Evolutionary conservation across 495 filamentous ascomycete genomes (phyloP).

Genomic region (Podospora conica): DNA sequence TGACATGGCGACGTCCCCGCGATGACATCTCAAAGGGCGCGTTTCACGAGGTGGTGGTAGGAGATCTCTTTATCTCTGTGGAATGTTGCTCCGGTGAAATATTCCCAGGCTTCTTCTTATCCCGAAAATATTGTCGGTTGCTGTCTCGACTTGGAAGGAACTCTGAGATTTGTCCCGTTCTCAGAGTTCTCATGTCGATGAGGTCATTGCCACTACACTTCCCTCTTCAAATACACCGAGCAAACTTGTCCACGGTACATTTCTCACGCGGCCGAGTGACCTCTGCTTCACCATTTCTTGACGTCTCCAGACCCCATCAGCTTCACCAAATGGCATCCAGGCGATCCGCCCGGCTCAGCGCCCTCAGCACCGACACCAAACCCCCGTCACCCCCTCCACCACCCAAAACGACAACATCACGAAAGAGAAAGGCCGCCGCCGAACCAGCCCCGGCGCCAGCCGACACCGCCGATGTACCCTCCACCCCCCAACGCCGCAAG

Average conservation of each 20-base stretch:
- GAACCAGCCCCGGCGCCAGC: constrained; percentile 1
- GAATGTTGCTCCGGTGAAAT: background rate
- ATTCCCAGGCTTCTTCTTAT: background rate
- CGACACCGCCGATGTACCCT: constrained; percentile 18
- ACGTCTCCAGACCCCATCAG: background rate
- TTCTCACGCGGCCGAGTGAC: no score
- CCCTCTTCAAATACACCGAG: background rate
- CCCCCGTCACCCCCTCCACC: constrained; percentile 16
- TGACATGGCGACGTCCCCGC: constrained; percentile 21
- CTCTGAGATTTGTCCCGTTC: no score
- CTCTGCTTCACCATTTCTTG: background rate
- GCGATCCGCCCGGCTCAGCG: constrained; percentile 52
- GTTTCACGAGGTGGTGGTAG: background rate
- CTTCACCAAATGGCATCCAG: constrained; percentile 46
- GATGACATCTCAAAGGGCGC: constrained; percentile 25
- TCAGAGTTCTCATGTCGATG: no score
- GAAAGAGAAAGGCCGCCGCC: constrained; percentile 34
- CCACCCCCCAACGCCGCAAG: constrained; percentile 33
- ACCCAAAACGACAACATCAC: constrained; percentile 13
- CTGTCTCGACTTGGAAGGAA: background rate
- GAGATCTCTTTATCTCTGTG: background rate
- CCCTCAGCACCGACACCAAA: constrained; percentile 26
- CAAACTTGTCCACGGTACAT: background rate
- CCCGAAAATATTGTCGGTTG: background rate
- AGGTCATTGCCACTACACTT: background rate